Evolutionary conservation across 176 grass and related monocot genomes (phyloP).

Genomic region (Rhipidocladum racemiflorum): DNA sequence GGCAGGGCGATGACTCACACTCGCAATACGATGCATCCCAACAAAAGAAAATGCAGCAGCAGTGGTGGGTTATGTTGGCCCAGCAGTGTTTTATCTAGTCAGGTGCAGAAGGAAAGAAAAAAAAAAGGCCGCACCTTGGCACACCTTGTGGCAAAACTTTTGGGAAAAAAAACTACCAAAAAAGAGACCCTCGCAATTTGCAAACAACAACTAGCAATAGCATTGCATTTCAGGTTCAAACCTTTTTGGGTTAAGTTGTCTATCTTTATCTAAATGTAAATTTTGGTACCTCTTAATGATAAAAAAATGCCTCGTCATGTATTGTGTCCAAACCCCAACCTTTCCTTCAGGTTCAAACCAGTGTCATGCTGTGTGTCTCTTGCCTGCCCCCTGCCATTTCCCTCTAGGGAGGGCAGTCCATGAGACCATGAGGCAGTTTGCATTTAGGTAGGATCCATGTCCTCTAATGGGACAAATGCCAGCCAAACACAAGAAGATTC

Average conservation of each 20-base stretch:
- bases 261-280: no score
- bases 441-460: conserved; percentile 19
- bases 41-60: background rate
- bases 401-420: background rate
- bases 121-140: background rate
- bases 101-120: background rate
- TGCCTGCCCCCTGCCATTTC: background rate
- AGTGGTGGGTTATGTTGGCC: background rate
- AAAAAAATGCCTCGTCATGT: no score
- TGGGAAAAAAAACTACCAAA: background rate
- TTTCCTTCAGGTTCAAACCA: background rate
- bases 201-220: background rate
- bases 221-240: background rate
- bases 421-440: background rate
- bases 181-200: background rate
- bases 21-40: background rate
- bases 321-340: background rate
- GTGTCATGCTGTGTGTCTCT: background rate
- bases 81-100: background rate
- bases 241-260: no score
- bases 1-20: background rate
- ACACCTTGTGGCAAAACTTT: background rate
- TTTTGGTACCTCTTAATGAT: no score
- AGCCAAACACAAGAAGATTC: conserved; percentile 21
- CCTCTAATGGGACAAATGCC: conserved; percentile 28